Base-by-base conservation (phyloP, 1,139 yeast species). In the Meyerozyma elateridarum region DNA sequence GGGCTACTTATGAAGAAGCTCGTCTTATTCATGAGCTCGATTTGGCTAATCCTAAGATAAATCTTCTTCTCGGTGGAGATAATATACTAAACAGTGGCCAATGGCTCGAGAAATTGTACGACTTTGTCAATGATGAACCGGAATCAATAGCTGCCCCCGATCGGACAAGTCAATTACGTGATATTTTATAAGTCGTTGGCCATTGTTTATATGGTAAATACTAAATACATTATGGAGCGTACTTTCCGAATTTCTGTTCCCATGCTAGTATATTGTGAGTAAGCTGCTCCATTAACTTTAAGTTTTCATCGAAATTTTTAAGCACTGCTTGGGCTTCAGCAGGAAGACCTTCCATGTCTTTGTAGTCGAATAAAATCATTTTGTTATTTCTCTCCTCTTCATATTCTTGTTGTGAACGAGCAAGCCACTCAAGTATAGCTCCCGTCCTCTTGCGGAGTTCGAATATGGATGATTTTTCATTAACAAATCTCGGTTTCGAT, bases 1-100 rank as follows among this genome's bases (percentile, higher is more conserved):
- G 98, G 4, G 82, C 76, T 3, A 91, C 97, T 0, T 88, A 78
- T 51, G 97, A 89, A 54, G 99, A 91, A 53, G 85, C 94, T 0
- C 71, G 96, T 36, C 59, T 88, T 28, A 79, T 88, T 4, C 76
- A 85, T 36, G 87, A 87, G 42, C 66, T 88, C 42, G 80, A 82
- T 48, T 57, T 56, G 14, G 57, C 71, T 12, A 59, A 74, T 72
- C 44, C 68, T 71, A 45, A 70, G 70, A 40, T 65, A 15, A 64
- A 62, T 35, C 35, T 65, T 11, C 69, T 87, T 2, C 62, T 89
- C 16, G 98, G 98, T 8, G 88, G 96, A 17, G 87, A 94, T 16
- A 57, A 65, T 15, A 63, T 87, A 4, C 55, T 81, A 34, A 85
- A 77, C 46, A 76, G 93, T 17, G 46, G 54, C 7, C 57, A 61